These are phyloP conservation scores for Entomortierella chlamydospora DNA, from an alignment of 192 early-diverging fungal species.

Conservation along the genomic window DNA sequence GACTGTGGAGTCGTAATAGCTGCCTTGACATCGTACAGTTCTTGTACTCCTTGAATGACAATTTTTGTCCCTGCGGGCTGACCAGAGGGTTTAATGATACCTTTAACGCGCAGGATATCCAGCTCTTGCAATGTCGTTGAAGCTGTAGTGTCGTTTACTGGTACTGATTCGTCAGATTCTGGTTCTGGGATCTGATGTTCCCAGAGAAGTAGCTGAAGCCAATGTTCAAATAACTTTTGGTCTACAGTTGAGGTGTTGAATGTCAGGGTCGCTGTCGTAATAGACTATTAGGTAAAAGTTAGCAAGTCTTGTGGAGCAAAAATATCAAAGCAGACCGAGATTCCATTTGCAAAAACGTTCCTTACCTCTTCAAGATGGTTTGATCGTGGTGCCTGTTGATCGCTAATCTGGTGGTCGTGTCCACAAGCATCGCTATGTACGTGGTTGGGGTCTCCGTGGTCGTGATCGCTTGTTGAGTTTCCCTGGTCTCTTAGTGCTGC, in stretches of 20 bases:
- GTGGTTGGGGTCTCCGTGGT: constrained; percentile 30
- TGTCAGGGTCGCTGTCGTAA: constrained; percentile 59
- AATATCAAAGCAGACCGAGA: too few species aligned
- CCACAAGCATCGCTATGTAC: constrained; percentile 34
- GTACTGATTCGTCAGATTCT: too few species aligned
- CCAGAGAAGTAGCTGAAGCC: constrained; percentile 82
- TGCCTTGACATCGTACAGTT: constrained; percentile 68
- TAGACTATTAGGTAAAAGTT: constrained; percentile 68
- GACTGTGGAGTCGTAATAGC: neutral
- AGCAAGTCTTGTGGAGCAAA: too few species aligned
- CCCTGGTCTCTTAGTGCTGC: neutral
- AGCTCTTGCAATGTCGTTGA: constrained; percentile 21
- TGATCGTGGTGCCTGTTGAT: neutral
- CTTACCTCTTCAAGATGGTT: constrained; percentile 44
- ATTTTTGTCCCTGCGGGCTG: constrained; percentile 50
- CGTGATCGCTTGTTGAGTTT: neutral
- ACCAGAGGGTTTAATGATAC: constrained; percentile 57
- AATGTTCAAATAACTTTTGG: constrained; percentile 63
- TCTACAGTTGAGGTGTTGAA: constrained; percentile 65
- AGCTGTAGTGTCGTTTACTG: neutral
- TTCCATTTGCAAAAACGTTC: neutral
- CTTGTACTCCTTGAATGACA: constrained; percentile 74
- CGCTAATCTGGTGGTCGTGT: constrained; percentile 20
- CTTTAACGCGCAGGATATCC: constrained; percentile 71
- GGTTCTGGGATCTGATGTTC: constrained; percentile 65